Evolutionary conservation across 208 protist species (phyloP).

Genomic region (Trypanosoma theileri): DNA sequence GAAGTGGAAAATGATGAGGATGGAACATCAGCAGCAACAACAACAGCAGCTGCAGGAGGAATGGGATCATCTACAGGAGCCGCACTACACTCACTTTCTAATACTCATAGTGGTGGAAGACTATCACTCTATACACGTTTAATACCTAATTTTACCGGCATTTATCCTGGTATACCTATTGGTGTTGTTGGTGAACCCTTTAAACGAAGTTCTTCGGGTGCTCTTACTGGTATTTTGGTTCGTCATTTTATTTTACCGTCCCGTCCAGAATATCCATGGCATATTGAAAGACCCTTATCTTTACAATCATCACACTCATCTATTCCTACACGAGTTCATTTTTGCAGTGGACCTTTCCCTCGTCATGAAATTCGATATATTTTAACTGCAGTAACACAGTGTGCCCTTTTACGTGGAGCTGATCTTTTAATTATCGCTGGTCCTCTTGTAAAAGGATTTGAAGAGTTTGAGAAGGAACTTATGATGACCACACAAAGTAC

Average conservation of each 20-base stretch:
- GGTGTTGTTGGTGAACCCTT: slow-evolving; percentile 81
- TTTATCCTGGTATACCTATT: slow-evolving; percentile 83
- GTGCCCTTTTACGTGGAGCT: slow-evolving; percentile 70
- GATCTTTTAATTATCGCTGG: slow-evolving; percentile 84
- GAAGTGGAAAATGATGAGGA: slow-evolving; percentile 39
- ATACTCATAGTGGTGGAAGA: slow-evolving; percentile 10
- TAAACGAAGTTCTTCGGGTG: slow-evolving; percentile 66
- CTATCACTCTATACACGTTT: slow-evolving; percentile 73
- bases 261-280: slow-evolving; percentile 66
- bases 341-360: slow-evolving; percentile 86
- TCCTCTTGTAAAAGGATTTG: slow-evolving; percentile 65
- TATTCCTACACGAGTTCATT: slow-evolving; percentile 61
- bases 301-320: not conserved
- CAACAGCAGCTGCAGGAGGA: not conserved
- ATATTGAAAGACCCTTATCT: slow-evolving; percentile 44
- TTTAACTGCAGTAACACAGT: slow-evolving; percentile 47
- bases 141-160: slow-evolving; percentile 61
- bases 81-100: no score
- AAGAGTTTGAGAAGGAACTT: slow-evolving; percentile 60
- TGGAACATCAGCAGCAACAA: slow-evolving; percentile 14
- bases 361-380: slow-evolving; percentile 52
- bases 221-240: slow-evolving; percentile 76
- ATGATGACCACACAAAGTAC: slow-evolving; percentile 44
- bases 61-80: no score
- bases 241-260: slow-evolving; percentile 63